phyloP scores from a whole-genome alignment of 2,329 filamentous ascomycete genomes.

The Penicillium hesseltinei region DNA sequence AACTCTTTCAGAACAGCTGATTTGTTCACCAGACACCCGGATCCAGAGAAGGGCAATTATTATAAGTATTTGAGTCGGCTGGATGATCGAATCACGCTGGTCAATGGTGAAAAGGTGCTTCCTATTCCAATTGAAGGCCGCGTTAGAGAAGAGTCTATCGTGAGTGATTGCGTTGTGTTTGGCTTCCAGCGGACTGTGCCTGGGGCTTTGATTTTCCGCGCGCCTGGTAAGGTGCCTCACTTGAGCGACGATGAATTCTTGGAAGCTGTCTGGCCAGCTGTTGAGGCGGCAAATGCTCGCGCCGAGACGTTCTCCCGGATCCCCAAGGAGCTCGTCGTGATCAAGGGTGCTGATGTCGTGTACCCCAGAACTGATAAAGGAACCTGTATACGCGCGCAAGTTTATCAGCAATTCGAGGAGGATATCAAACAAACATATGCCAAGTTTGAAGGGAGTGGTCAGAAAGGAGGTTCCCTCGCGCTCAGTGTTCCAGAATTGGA shows the following conservation, averaged over 20 bases:
- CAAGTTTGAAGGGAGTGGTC: constrained; percentile 45
- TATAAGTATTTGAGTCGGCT: constrained; percentile 46
- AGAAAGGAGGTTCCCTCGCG: constrained; percentile 17
- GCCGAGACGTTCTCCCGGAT: constrained; percentile 56
- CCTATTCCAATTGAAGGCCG: constrained; percentile 53
- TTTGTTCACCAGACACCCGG: constrained; percentile 47
- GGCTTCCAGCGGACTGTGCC: constrained; percentile 52
- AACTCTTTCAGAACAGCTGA: constrained; percentile 60
- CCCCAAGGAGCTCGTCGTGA: constrained; percentile 53
- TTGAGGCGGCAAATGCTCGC: constrained; percentile 53
- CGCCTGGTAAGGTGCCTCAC: constrained; percentile 54
- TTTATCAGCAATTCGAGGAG: constrained; percentile 50
- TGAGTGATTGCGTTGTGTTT: constrained; percentile 59
- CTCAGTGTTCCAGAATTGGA: constrained; percentile 24
- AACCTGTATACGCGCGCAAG: constrained; percentile 54
- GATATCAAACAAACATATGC: constrained; percentile 50
- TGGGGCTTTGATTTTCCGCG: constrained; percentile 49
- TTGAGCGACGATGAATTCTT: constrained; percentile 46
- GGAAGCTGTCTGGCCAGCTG: constrained; percentile 47
- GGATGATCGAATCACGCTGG: constrained; percentile 49
- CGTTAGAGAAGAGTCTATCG: constrained; percentile 52
- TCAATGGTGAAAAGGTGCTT: constrained; percentile 52
- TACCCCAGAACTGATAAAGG: constrained; percentile 59
- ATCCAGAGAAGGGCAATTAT: constrained; percentile 38
- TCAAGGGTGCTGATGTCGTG: constrained; percentile 46